phyloP scores from a whole-genome alignment of 169 alveolate genomes.

The Eimeria sp. region DNA sequence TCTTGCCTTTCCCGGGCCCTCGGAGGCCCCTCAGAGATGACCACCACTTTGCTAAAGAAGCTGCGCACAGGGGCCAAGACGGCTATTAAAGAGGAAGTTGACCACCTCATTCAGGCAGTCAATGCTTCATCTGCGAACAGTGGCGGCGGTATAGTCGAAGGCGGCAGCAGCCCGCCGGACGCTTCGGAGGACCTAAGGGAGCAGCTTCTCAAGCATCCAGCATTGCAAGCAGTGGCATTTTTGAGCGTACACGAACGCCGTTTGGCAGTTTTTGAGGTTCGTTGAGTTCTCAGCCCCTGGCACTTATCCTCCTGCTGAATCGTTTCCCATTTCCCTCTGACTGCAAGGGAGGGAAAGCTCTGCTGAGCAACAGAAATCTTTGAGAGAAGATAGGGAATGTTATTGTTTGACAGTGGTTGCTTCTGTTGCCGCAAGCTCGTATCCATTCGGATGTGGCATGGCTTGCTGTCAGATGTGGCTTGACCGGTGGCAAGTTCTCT shows the following conservation, averaged over 20 bases:
- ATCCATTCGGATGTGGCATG: background rate
- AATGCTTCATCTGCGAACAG: slow-evolving; percentile 9
- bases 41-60: slow-evolving; percentile 36
- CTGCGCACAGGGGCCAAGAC: slow-evolving; percentile 60
- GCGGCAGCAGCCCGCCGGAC: background rate
- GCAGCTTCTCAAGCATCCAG: slow-evolving; percentile 68
- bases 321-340: background rate
- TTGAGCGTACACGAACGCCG: slow-evolving; percentile 74
- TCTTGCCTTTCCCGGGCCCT: slow-evolving; percentile 60
- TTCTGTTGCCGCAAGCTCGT: background rate
- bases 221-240: slow-evolving; percentile 67
- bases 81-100: slow-evolving; percentile 42
- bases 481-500: slow-evolving; percentile 70
- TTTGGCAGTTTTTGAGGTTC: slow-evolving; percentile 54
- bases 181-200: slow-evolving; percentile 20
- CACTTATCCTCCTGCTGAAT: background rate
- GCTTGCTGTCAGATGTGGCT: slow-evolving; percentile 60
- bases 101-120: slow-evolving; percentile 25
- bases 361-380: background rate
- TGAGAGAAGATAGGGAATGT: background rate
- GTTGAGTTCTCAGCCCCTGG: background rate
- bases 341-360: background rate
- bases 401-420: background rate
- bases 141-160: background rate
- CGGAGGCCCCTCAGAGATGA: slow-evolving; percentile 54